A percentile compares a stretch with the other conserved stretches of the same genome.
Conservation (phyloP, 176 grass and related monocot species). For the Aegilops speltoides region DNA sequence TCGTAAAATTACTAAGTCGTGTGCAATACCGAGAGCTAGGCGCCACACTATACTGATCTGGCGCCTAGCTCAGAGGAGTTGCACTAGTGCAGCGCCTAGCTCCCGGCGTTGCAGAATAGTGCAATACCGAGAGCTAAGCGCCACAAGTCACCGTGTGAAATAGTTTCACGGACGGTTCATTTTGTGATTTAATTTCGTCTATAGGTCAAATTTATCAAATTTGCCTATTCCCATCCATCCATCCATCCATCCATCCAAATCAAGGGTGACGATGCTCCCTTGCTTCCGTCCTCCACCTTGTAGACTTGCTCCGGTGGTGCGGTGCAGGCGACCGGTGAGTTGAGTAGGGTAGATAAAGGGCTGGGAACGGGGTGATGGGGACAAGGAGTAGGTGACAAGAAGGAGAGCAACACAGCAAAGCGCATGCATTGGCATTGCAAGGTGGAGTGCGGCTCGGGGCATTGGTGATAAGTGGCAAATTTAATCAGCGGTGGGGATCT, state of each 20-base stretch:
- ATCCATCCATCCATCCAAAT: not conserved
- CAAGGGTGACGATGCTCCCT: not conserved
- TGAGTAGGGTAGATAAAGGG: not conserved
- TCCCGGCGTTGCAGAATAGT: too few relatives aligned
- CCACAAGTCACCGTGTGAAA: too few relatives aligned
- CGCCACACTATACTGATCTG: too few relatives aligned
- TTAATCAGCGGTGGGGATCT: not conserved
- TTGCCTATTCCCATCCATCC: too few relatives aligned
- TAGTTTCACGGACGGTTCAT: too few relatives aligned
- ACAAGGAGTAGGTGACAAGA: slow-evolving; percentile 25
- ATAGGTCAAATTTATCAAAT: too few relatives aligned
- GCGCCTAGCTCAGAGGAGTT: too few relatives aligned
- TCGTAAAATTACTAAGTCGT: too few relatives aligned
- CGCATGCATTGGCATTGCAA: not conserved
- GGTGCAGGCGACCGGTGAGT: not conserved
- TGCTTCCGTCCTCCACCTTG: slow-evolving; percentile 12
- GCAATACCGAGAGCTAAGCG: too few relatives aligned
- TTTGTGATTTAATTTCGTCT: too few relatives aligned
- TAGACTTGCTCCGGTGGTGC: not conserved
- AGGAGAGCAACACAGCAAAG: not conserved
- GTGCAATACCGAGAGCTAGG: too few relatives aligned
- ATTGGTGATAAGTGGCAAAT: not conserved
- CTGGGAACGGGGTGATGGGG: not conserved
- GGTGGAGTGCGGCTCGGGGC: slow-evolving; percentile 17
- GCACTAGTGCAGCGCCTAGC: too few relatives aligned